Evolutionary conservation across 345 rosid species (phyloP), one percentile per base, ranked within the genome.

Genomic region (Brassica rapa): DNA sequence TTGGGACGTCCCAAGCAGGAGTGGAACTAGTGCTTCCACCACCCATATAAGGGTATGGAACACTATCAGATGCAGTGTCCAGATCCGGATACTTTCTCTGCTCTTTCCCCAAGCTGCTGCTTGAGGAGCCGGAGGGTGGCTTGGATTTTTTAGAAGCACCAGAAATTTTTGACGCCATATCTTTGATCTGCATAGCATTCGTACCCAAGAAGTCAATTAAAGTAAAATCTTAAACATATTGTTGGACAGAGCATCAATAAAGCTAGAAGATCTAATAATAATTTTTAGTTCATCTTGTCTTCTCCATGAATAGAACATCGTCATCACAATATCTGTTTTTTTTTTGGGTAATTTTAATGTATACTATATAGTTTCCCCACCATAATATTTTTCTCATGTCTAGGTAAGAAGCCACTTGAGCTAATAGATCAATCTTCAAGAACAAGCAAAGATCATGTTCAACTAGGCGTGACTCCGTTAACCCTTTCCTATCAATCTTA

Each of bases 1-100:
- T 82, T 0, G 90, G 86, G 71, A 91, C 89, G 83, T 95, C 99
- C 99, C 99, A 93, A 33, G 95, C 98, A 4, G 99, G 98, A 1
- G 99, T 95, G 19, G 99, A 92, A 74, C 93, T 88, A 6, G 83
- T 70, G 59, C 83, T 80, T 33, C 83, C 80, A 68, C 75, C 78
- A 70, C 80, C 83, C 1, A 46, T 63, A 76, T 87, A 90, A 19
- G 91, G 92, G 77, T 89, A 92, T 1, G 97, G 93, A 72, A 78
- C 89, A 12, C 93, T 90, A 71, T 91, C 97, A 1, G 96, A 91
- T 68, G 90, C 87, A 4, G 87, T 74, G 70, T 93, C 97, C 5
- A 87, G 90, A 79, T 95, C 99, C 0, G 97, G 92, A 74, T 80
- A 93, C 3, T 90, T 82, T 11, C 86, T 79, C 0, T 84, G 84